phyloP scores from a whole-genome alignment of 257 asterid genomes.

The Scutellaria minor region DNA sequence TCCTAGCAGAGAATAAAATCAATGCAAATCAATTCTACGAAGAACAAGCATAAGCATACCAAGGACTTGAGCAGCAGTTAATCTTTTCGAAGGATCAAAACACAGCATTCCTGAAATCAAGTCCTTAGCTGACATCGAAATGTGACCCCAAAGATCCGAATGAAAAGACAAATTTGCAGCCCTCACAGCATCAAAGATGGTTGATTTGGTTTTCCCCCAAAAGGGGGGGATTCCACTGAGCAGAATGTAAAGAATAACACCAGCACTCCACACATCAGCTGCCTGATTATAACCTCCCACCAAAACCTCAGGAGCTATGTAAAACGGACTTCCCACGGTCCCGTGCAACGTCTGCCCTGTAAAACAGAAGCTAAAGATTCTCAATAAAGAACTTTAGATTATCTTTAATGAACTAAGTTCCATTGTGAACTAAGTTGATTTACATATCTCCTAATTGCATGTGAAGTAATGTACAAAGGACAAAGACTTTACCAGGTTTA shows the following conservation, averaged over 20 bases:
- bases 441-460: not conserved
- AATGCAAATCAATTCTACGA: not conserved
- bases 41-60: constrained; percentile 39
- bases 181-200: constrained; percentile 64
- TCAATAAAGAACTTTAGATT: constrained; percentile 24
- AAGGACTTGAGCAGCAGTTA: constrained; percentile 55
- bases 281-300: constrained; percentile 59
- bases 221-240: constrained; percentile 72
- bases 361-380: constrained; percentile 20
- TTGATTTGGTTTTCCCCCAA: constrained; percentile 71
- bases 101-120: constrained; percentile 56
- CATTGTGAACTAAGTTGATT: not conserved
- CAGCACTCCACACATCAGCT: constrained; percentile 75
- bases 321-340: constrained; percentile 71
- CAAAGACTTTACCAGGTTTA: constrained; percentile 42
- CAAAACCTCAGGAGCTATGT: constrained; percentile 70
- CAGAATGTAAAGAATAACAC: constrained; percentile 66
- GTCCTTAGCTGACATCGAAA: constrained; percentile 59
- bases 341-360: constrained; percentile 62
- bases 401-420: not conserved
- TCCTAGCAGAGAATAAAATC: not conserved
- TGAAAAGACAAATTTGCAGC: constrained; percentile 56
- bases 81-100: constrained; percentile 53
- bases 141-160: constrained; percentile 54
- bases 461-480: not conserved